Conservation (phyloP, 352 stramenopile species). For the Blastocystis hominis region DNA sequence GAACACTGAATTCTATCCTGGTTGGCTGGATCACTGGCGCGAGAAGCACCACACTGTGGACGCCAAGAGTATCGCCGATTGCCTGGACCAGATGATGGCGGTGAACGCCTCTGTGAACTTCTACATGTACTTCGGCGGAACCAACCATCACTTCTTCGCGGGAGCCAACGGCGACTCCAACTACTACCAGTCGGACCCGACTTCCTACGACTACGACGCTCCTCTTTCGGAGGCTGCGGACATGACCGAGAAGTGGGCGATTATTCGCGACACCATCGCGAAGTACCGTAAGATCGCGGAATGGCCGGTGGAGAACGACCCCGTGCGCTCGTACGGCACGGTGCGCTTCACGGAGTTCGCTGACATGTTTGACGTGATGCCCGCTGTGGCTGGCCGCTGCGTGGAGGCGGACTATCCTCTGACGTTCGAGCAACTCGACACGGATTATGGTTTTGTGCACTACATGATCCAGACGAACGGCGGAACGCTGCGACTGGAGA, state of each 20-base stretch:
- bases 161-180: constrained; percentile 61
- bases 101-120: constrained; percentile 61
- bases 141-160: constrained; percentile 63
- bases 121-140: constrained; percentile 65
- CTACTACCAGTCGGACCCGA: constrained; percentile 59
- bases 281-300: constrained; percentile 31
- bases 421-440: constrained; percentile 57
- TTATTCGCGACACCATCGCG: constrained; percentile 54
- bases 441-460: constrained; percentile 59
- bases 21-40: constrained; percentile 63
- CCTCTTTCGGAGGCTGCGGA: constrained; percentile 59
- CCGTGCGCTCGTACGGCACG: background rate
- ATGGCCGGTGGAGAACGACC: constrained; percentile 31
- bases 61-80: constrained; percentile 54
- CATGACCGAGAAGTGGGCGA: constrained; percentile 56
- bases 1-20: constrained; percentile 62
- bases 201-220: constrained; percentile 64
- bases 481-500: constrained; percentile 9
- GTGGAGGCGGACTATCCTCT: constrained; percentile 10
- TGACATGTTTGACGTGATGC: constrained; percentile 10
- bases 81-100: constrained; percentile 54
- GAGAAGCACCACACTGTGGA: constrained; percentile 55
- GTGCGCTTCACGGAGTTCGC: background rate
- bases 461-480: constrained; percentile 54
- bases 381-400: constrained; percentile 28